These are phyloP conservation scores for Botrytis sinoallii DNA, from an alignment of 2,329 filamentous ascomycete species.

Conservation along the genomic window DNA sequence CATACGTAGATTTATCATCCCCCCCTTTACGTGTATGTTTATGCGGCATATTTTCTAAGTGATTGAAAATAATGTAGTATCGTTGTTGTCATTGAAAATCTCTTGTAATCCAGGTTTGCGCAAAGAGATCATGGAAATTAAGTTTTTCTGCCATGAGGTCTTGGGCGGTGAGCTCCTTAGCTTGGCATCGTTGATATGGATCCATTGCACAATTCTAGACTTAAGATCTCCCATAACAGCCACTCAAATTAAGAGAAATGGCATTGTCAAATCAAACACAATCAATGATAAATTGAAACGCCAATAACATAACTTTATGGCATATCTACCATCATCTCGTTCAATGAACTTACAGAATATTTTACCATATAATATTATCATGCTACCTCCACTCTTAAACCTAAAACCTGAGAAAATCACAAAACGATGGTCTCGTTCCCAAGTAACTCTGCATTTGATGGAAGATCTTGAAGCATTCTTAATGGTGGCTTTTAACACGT, in stretches of 20 bases:
- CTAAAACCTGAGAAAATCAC: not conserved
- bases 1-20: slow-evolving; percentile 54
- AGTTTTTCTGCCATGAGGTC: not conserved
- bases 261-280: not conserved
- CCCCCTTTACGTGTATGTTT: slow-evolving; percentile 72
- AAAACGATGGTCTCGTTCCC: not conserved
- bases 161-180: not conserved
- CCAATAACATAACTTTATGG: no score
- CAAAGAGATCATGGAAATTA: not conserved
- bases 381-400: not conserved
- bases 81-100: not conserved
- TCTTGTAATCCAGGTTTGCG: not conserved
- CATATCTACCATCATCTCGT: not conserved
- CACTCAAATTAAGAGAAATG: not conserved
- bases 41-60: slow-evolving; percentile 64
- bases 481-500: slow-evolving; percentile 6
- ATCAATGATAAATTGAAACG: not conserved
- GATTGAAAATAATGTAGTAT: not conserved
- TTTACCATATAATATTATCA: not conserved
- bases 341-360: not conserved
- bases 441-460: not conserved
- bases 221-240: not conserved
- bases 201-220: not conserved
- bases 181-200: not conserved
- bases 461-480: slow-evolving; percentile 3